Conservation (phyloP, 495 filamentous ascomycete species). For the Amphirosellinia nigrospora region DNA sequence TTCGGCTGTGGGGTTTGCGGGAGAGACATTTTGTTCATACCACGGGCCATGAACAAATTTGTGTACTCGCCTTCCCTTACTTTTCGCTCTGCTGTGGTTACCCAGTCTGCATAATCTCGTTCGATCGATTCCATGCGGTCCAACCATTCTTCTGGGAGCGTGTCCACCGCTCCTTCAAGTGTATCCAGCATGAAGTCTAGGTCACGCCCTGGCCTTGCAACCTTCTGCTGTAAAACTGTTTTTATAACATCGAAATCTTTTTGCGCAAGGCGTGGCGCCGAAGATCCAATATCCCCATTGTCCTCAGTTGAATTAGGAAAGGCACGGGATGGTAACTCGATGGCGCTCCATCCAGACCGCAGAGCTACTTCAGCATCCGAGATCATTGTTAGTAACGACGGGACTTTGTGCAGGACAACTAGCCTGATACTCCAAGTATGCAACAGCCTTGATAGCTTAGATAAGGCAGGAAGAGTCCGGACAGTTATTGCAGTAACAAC, state of each 20-base stretch:
- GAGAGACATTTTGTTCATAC: background rate
- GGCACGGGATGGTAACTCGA: conserved; percentile 46
- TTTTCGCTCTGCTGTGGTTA: conserved; percentile 49
- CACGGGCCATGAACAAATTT: conserved; percentile 13
- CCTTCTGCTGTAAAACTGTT: conserved; percentile 68
- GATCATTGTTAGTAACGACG: conserved; percentile 71
- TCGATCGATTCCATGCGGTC: conserved; percentile 83
- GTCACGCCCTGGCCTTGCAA: conserved; percentile 70
- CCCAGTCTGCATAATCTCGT: conserved; percentile 80
- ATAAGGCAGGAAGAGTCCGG: conserved; percentile 83
- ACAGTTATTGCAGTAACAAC: conserved; percentile 87
- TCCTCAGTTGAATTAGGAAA: conserved; percentile 25
- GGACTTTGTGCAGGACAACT: conserved; percentile 71
- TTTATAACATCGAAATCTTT: conserved; percentile 67
- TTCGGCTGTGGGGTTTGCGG: conserved; percentile 32
- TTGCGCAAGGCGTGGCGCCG: conserved; percentile 43
- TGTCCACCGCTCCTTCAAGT: conserved; percentile 81
- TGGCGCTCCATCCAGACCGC: conserved; percentile 64
- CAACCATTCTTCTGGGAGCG: conserved; percentile 85
- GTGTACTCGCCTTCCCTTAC: conserved; percentile 44
- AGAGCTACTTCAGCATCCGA: conserved; percentile 66
- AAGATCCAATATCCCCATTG: conserved; percentile 12
- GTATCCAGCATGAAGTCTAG: conserved; percentile 85
- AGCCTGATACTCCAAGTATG: conserved; percentile 79
- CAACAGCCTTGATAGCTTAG: conserved; percentile 70